Evolutionary conservation across 2,329 filamentous ascomycete genomes (phyloP), one percentile per base, ranked within the genome.

Genomic region (Ophioceras dolichostomum): DNA sequence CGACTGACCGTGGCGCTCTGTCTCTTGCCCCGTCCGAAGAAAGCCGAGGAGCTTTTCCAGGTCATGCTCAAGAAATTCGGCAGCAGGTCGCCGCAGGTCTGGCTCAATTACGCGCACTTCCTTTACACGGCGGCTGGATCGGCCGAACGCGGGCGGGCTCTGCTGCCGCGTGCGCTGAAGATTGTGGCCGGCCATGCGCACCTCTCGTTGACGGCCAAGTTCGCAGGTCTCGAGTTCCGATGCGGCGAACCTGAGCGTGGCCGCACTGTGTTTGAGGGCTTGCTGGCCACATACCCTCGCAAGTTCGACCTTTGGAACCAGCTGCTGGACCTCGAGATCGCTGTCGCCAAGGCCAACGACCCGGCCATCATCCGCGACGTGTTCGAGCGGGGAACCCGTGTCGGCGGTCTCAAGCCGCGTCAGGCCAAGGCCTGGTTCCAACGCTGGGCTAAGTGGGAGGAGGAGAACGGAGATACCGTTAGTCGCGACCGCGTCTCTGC

Each of bases 71-170:
- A 91, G 66, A 95, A 93, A 62, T 88, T 86, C 41, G 85, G 91
- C 52, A 81, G 82, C 44, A 77, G 79, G 46, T 76, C 79, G 5
- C 79, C 84, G 9, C 74, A 79, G 37, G 77, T 95, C 47, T 98
- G 88, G 85, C 70, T 82, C 59, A 95, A 96, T 65, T 96, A 95
- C 60, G 89, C 88, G 18, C 82, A 83, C 50, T 96, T 95, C 70
- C 70, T 98, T 39, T 82, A 94, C 62, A 78, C 81, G 41, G 83
- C 76, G 1, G 62, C 75, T 41, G 67, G 72, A 40, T 70, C 80
- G 10, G 74, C 86, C 1, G 79, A 80, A n/a, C 75, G 79, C 7
- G 83, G 79, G 4, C 80, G 87, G 39, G 76, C 76, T 1, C 73
- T 98, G 12, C 75, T 96, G 5, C 70, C 80, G 3, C 82, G 89